Evolutionary conservation across 2,329 filamentous ascomycete genomes (phyloP).

Genomic region (Ustilaginoidea virens): DNA sequence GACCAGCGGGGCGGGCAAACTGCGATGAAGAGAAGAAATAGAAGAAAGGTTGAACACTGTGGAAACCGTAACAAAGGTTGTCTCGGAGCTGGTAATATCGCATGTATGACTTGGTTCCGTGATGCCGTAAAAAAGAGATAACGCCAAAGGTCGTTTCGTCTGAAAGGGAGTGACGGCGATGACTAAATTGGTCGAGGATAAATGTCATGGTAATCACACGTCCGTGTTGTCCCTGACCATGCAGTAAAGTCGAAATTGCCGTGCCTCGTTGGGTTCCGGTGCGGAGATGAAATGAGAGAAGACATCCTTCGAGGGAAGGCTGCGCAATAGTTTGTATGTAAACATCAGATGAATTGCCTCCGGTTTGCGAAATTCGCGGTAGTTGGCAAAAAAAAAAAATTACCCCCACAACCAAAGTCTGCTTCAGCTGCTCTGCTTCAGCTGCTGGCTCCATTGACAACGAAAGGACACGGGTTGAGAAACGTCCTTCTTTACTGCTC

Average conservation of each 20-base stretch:
- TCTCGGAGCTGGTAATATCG: background rate
- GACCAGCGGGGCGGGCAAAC: no score
- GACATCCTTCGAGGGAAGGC: no score
- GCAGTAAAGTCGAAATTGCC: no score
- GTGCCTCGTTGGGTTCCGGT: no score
- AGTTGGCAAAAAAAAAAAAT: background rate
- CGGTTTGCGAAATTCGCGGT: no score
- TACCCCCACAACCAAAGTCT: background rate
- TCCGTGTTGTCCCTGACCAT: no score
- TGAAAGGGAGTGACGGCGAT: constrained; percentile 1
- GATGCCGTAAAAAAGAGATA: constrained; percentile 4
- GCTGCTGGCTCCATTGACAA: background rate
- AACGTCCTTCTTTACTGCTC: constrained; percentile 12
- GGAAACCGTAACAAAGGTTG: background rate
- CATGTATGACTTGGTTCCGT: background rate
- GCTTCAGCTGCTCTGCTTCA: background rate
- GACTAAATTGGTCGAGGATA: background rate
- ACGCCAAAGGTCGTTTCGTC: constrained; percentile 7
- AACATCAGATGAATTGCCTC: no score
- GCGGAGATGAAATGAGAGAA: no score
- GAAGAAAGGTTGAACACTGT: no score
- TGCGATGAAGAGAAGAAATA: no score
- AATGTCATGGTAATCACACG: background rate
- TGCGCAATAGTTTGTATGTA: no score
- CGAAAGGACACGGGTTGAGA: background rate